Base-by-base conservation (phyloP, 2,329 filamentous ascomycete genomes). In the Penicillium griseofulvum region DNA sequence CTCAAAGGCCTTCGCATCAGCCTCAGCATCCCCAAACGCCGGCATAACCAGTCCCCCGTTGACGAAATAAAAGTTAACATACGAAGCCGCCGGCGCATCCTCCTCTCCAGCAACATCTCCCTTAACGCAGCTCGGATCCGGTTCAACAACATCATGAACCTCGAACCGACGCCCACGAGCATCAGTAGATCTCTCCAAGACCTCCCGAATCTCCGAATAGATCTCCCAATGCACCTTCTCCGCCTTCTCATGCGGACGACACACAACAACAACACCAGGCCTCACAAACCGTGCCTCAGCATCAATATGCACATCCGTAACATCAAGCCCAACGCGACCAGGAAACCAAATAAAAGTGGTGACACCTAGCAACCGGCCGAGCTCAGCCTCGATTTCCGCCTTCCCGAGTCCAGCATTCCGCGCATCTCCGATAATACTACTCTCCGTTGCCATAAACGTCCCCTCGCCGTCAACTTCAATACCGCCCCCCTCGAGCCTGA, bases 401-500 rank as follows among this genome's bases (percentile, higher is more conserved):
- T 60, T 64, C 1, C 57, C 57, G 3, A 70, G 17, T 1, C 66
- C 68, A 0, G 59, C 58, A 43, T 73, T 73, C 10, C 71, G 63
- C 29, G 68, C 64, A 17, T 65, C 52, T 14, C 67, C 69, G 7
- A 68, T 36, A 44, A 73, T 69, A 28, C 65, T 70, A 51, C 69
- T 73, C 52, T 70, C 69, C 16, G 66, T 66, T 9, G 60, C 70
- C 36, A 73, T 60, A 4, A 73, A 64, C 2, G 70, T 72, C n/a
- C 71, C 70, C 24, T 72, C 64, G 0, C 71, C 71, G 12, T 73
- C 71, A 28, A 70, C 55, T 39, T 70, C 71, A n/a, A 73, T 60
- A 1, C 66, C 71, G 0, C 71, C 71, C 0, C 71, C 70, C 51
- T 73, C 71, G 0, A 68, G 47, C 4, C 62, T 52, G 8, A 72